Base-by-base conservation (phyloP, 139 green algal genomes). In the Chlorella sp. region DNA sequence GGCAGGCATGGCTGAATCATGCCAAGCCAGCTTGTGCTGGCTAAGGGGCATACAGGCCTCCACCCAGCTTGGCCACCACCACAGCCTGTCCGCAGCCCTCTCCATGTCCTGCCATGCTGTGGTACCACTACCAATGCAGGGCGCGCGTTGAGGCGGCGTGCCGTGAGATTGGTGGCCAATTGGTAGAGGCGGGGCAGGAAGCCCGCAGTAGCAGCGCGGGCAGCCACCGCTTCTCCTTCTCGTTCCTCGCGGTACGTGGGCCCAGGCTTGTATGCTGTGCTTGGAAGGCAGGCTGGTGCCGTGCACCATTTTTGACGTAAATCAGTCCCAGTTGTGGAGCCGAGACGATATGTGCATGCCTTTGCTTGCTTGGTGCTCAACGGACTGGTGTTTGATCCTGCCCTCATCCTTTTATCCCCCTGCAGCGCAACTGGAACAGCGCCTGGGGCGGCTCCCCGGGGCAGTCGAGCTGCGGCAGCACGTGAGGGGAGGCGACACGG, bases 201-300 rank as follows among this genome's bases (percentile, higher is more conserved):
- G 60, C 47, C 28, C 73, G 39, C 65, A 28, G 57, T 41, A 47
- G 34, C 39, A 73, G 63, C 55, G 32, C 65, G 71, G 78, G 79
- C 70, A 38, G 62, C 71, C 60, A 88, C 80, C 55, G 68, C 28
- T 91, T 93, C 84, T 88, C 85, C 41, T 93, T 90, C 85, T 90
- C 83, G 30, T 89, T 93, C 67, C 75, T 90, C 32, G 51, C 78
- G 34, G 79, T 47, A 65, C 67, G 64, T 32, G 78, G 44, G 44
- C 9, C 7, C 44, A 51, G 7, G n/a, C n/a, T n/a, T n/a, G n/a
- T n/a, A n/a, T n/a, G n/a, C n/a, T n/a, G n/a, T n/a, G n/a, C n/a
- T n/a, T n/a, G n/a, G n/a, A n/a, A n/a, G n/a, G n/a, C n/a, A n/a
- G n/a, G n/a, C n/a, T n/a, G n/a, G n/a, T n/a, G n/a, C n/a, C n/a